These are phyloP conservation scores for Flaveria bidentis DNA, from an alignment of 129 eudicot genomes.

Conservation along the genomic window DNA sequence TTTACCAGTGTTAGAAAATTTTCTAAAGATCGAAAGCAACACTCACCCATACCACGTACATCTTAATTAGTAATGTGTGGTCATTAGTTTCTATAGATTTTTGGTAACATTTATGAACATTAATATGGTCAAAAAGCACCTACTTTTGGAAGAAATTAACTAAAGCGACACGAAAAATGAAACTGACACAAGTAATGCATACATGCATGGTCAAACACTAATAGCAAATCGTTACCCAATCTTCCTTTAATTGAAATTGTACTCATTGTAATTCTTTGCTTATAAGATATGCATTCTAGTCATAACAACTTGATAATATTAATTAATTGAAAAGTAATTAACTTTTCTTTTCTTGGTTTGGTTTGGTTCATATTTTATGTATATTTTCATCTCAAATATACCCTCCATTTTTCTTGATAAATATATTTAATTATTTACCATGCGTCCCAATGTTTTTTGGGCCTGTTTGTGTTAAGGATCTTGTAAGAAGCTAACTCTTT, in stretches of 20 bases:
- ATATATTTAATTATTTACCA: too few species aligned
- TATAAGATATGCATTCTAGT: conserved; percentile 4
- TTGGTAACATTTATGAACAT: conserved; percentile 17
- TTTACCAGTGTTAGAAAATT: conserved; percentile 15
- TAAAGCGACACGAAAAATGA: conserved; percentile 16
- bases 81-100: neutral
- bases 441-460: too few species aligned
- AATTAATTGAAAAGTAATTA: too few species aligned
- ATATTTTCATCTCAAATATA: too few species aligned
- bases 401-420: too few species aligned
- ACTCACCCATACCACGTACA: conserved; percentile 16
- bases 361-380: too few species aligned
- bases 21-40: conserved; percentile 26
- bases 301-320: neutral
- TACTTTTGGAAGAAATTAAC: conserved; percentile 18
- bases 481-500: too few species aligned
- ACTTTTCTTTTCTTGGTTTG: too few species aligned
- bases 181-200: neutral
- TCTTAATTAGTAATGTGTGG: neutral
- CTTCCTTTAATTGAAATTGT: neutral
- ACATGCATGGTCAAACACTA: conserved; percentile 32
- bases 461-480: too few species aligned
- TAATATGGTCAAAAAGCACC: conserved; percentile 30
- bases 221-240: conserved; percentile 20
- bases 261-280: conserved; percentile 18